A percentile compares a stretch with the other conserved stretches of the same genome.
These are phyloP conservation scores for Pseudocercospora cruenta DNA, from an alignment of 2,329 filamentous ascomycete genomes.

Conservation along the genomic window DNA sequence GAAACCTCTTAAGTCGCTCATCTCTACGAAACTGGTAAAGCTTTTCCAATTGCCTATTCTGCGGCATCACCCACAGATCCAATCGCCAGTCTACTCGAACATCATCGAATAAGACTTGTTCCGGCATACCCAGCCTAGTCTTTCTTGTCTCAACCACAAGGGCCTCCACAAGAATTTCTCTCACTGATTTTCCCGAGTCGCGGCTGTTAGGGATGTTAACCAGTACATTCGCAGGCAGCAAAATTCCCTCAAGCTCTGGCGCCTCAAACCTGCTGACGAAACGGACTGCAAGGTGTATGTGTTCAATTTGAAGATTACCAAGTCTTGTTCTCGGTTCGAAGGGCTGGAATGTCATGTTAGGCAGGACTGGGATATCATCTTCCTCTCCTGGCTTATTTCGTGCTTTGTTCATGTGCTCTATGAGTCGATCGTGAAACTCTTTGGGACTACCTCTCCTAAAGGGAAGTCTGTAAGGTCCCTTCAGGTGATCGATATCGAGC, in stretches of 20 bases:
- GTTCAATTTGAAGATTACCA: not conserved
- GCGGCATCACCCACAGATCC: slow-evolving; percentile 2
- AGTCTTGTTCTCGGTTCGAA: not conserved
- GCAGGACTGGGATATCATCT: not conserved
- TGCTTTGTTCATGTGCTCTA: not conserved
- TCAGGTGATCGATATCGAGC: not conserved
- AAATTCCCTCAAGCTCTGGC: not conserved
- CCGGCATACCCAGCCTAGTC: too few species aligned
- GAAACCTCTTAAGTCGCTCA: not conserved
- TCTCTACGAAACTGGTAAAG: not conserved
- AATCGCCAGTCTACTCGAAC: not conserved
- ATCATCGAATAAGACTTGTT: not conserved
- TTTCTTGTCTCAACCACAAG: not conserved
- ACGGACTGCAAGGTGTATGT: not conserved
- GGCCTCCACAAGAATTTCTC: not conserved
- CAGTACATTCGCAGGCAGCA: not conserved
- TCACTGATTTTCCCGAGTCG: not conserved
- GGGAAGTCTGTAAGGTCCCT: not conserved
- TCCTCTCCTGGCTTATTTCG: not conserved
- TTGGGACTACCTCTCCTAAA: not conserved
- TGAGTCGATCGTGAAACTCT: not conserved
- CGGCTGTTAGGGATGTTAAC: not conserved
- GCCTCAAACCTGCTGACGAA: not conserved
- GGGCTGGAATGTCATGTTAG: not conserved
- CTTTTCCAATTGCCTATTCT: not conserved